Evolutionary conservation across 2,329 filamentous ascomycete species (phyloP).

Genomic region (Paraphoma sp.): DNA sequence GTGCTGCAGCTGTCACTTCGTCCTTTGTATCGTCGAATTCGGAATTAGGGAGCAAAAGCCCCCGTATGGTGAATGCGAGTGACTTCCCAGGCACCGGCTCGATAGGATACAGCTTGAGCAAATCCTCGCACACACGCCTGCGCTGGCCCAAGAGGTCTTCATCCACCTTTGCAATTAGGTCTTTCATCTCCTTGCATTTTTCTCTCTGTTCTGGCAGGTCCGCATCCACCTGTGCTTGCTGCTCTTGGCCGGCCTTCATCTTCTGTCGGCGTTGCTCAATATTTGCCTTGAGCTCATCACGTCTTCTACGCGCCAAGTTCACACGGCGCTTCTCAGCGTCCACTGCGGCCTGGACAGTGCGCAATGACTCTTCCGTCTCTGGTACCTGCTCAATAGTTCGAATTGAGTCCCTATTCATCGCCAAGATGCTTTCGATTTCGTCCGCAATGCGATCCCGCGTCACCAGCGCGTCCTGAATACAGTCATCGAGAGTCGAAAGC

Average conservation of each 20-base stretch:
- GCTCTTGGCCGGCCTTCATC: constrained; percentile 68
- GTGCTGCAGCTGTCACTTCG: constrained; percentile 77
- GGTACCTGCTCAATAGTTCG: constrained; percentile 45
- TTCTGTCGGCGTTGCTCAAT: constrained; percentile 70
- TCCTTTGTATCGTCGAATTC: constrained; percentile 74
- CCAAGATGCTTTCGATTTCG: constrained; percentile 71
- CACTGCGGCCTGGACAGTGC: constrained; percentile 60
- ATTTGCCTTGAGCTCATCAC: constrained; percentile 71
- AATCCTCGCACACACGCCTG: constrained; percentile 84
- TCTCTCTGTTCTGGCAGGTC: constrained; percentile 64
- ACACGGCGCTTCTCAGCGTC: constrained; percentile 70
- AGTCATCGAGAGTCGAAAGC: constrained; percentile 85
- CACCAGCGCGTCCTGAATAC: constrained; percentile 85
- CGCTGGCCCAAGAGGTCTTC: constrained; percentile 83
- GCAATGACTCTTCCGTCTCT: constrained; percentile 53
- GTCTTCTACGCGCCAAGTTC: constrained; percentile 65
- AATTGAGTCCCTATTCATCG: constrained; percentile 48
- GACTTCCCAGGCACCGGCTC: constrained; percentile 68
- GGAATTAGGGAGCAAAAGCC: constrained; percentile 79
- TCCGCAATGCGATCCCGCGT: constrained; percentile 75
- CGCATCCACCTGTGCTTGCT: constrained; percentile 64
- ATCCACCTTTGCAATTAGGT: constrained; percentile 62
- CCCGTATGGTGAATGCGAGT: constrained; percentile 83
- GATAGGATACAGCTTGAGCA: constrained; percentile 81
- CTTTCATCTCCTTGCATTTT: constrained; percentile 58